These are phyloP conservation scores for Lactarius hengduanensis DNA, from an alignment of 768 basidiomycete genomes.

Conservation along the genomic window DNA sequence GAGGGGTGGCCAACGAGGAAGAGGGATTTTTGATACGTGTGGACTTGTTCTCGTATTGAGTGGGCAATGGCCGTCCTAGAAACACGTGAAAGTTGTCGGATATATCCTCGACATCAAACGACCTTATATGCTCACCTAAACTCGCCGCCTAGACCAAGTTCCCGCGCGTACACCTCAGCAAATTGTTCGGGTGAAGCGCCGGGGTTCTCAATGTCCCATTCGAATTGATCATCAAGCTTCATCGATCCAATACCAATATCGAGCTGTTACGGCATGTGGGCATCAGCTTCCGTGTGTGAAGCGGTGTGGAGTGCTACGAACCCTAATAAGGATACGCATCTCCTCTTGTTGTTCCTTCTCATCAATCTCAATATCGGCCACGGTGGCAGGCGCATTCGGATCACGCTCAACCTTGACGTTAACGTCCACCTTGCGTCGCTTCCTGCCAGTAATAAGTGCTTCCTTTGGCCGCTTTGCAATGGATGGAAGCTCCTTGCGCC, in stretches of 20 bases:
- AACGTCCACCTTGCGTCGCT: conserved; percentile 28
- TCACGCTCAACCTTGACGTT: conserved; percentile 28
- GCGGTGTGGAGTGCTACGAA: conserved; percentile 38
- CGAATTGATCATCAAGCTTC: conserved; percentile 95
- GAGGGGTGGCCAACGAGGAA: conserved; percentile 87
- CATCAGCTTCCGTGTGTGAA: conserved; percentile 11
- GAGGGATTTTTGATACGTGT: conserved; percentile 87
- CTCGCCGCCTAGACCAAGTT: conserved; percentile 88
- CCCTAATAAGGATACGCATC: conserved; percentile 90
- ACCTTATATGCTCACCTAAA: conserved; percentile 64
- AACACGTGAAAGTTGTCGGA: not conserved
- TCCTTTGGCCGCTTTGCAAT: conserved; percentile 34
- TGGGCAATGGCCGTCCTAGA: conserved; percentile 90
- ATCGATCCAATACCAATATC: conserved; percentile 93
- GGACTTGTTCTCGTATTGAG: conserved; percentile 92
- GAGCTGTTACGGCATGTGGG: conserved; percentile 49
- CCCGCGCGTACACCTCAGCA: conserved; percentile 80
- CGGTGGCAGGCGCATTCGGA: conserved; percentile 39
- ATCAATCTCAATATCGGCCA: conserved; percentile 65
- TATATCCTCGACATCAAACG: not conserved
- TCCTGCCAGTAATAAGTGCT: conserved; percentile 20
- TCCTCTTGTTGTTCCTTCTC: conserved; percentile 74
- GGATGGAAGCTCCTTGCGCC: conserved; percentile 56
- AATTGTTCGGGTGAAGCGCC: conserved; percentile 89
- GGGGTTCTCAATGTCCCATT: conserved; percentile 90